Conservation (phyloP, 805 yeast genomes). For the Candida alai region DNA sequence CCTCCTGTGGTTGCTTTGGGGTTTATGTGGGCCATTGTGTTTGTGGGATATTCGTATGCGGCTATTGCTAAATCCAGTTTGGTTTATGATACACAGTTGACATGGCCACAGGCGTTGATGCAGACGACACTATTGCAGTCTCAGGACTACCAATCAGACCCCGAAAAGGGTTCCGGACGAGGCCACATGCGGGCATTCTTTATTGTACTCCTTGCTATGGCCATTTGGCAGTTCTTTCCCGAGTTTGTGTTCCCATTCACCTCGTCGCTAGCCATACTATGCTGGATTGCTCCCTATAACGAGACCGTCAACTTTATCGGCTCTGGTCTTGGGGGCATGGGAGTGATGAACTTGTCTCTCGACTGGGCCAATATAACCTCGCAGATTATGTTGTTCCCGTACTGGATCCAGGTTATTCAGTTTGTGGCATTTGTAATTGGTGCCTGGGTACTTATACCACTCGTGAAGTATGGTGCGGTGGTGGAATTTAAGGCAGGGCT, state of each 20-base stretch:
- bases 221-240: conserved; percentile 48
- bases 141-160: conserved; percentile 18
- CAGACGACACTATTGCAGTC: conserved; percentile 43
- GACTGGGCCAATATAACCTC: conserved; percentile 56
- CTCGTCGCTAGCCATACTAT: conserved; percentile 45
- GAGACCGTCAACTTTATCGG: conserved; percentile 42
- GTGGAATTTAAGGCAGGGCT: conserved; percentile 33
- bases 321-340: conserved; percentile 53
- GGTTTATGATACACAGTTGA: conserved; percentile 45
- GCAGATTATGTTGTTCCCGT: conserved; percentile 46
- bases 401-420: conserved; percentile 49
- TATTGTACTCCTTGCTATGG: conserved; percentile 27
- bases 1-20: conserved; percentile 34
- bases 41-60: conserved; percentile 51
- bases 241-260: conserved; percentile 47
- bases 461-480: conserved; percentile 42
- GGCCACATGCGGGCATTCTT: conserved; percentile 38
- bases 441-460: conserved; percentile 49
- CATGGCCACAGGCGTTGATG: conserved; percentile 52
- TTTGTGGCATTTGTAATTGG: conserved; percentile 43
- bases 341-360: conserved; percentile 43
- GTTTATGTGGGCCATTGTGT: conserved; percentile 51
- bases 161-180: conserved; percentile 14
- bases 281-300: conserved; percentile 47
- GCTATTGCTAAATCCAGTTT: conserved; percentile 46